Percentiles rank a stretch among this genome's conserved stretches.
These are phyloP conservation scores for Tulasnella sp. DNA, from an alignment of 768 basidiomycete genomes.

Conservation along the genomic window DNA sequence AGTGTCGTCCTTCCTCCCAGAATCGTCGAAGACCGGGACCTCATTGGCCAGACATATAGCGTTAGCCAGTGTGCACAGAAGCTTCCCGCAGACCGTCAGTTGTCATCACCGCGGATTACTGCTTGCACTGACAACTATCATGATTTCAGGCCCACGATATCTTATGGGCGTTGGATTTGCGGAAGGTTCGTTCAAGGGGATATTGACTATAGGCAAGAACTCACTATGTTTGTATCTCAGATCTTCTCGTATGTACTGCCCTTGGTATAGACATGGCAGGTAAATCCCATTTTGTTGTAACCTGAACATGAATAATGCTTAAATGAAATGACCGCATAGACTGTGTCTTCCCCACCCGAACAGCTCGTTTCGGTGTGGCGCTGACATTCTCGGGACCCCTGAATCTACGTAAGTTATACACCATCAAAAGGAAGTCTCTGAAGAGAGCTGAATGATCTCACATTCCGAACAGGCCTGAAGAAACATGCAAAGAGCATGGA, in stretches of 20 bases:
- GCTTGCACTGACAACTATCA: slow-evolving; percentile 14
- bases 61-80: slow-evolving; percentile 73
- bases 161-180: slow-evolving; percentile 91
- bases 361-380: slow-evolving; percentile 84
- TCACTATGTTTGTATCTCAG: slow-evolving; percentile 29
- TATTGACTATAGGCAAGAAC: neutral
- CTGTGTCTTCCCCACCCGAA: slow-evolving; percentile 87
- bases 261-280: slow-evolving; percentile 86
- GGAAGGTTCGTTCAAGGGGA: slow-evolving; percentile 45
- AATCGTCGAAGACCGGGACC: slow-evolving; percentile 8
- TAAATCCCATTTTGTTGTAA: neutral
- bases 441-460: neutral
- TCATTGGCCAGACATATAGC: slow-evolving; percentile 25
- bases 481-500: slow-evolving; percentile 59
- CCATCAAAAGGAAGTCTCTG: neutral
- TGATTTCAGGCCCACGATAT: slow-evolving; percentile 62
- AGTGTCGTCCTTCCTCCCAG: neutral
- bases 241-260: slow-evolving; percentile 81
- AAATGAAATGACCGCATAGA: slow-evolving; percentile 33
- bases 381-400: slow-evolving; percentile 71
- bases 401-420: slow-evolving; percentile 54
- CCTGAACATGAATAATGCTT: neutral
- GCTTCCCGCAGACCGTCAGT: slow-evolving; percentile 66
- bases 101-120: neutral
- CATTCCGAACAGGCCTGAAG: slow-evolving; percentile 39